Percentiles rank a stretch among this genome's conserved stretches.
Conservation (phyloP, 179 eudicot genomes). For the Camellia oleifera region DNA sequence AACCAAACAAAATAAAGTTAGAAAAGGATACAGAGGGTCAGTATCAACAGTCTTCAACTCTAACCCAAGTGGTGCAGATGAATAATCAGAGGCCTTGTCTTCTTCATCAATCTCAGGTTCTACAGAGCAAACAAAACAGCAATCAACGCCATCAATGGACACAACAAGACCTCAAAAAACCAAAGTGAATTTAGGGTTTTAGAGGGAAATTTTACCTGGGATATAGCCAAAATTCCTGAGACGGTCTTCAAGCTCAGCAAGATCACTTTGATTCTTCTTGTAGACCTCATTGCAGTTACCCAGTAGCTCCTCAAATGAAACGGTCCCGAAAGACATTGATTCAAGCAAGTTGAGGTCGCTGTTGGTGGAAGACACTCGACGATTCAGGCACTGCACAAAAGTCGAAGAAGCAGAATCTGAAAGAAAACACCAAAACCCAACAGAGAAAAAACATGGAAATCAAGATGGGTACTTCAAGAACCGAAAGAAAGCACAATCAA, state of each 20-base stretch:
- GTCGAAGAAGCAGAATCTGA: constrained; percentile 89
- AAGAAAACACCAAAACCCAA: background rate
- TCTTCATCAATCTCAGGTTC: constrained; percentile 48
- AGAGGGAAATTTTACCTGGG: constrained; percentile 28
- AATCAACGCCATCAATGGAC: background rate
- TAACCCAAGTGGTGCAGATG: constrained; percentile 7
- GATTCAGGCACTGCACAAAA: constrained; percentile 69
- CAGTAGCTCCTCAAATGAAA: constrained; percentile 87
- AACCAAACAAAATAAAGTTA: background rate
- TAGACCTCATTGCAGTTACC: constrained; percentile 80
- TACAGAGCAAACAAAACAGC: constrained; percentile 12
- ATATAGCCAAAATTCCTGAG: constrained; percentile 45
- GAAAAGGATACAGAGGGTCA: constrained; percentile 66
- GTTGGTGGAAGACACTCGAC: constrained; percentile 43
- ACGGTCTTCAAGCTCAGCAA: constrained; percentile 42
- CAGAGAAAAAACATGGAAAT: background rate
- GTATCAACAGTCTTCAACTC: constrained; percentile 31
- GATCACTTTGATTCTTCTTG: constrained; percentile 57
- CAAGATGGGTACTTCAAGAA: too few species aligned
- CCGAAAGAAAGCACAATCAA: background rate
- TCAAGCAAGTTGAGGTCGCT: constrained; percentile 72
- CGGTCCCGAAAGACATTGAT: constrained; percentile 72
- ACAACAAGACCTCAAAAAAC: background rate
- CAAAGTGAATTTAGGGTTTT: background rate
- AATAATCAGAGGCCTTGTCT: constrained; percentile 33